These are phyloP conservation scores for Penicillium samsonianum DNA, from an alignment of 495 filamentous ascomycete species.

Conservation along the genomic window DNA sequence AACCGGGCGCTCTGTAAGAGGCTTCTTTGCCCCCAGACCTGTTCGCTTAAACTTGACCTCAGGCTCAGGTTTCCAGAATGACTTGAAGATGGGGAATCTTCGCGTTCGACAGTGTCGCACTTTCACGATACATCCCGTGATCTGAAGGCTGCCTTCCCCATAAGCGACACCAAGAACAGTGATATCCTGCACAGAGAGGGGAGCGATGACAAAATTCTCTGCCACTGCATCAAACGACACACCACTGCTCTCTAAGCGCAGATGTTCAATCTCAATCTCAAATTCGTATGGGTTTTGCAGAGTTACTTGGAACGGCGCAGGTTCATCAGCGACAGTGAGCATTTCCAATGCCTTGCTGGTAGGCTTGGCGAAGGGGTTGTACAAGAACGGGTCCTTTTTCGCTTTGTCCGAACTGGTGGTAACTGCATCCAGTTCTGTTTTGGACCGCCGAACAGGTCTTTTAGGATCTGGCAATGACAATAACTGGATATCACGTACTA, in stretches of 20 bases:
- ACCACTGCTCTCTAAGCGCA: conserved; percentile 73
- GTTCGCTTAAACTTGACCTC: conserved; percentile 74
- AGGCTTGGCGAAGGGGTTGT: conserved; percentile 82
- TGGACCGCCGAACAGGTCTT: conserved; percentile 70
- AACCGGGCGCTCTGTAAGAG: conserved; percentile 52
- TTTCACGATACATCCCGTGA: conserved; percentile 78
- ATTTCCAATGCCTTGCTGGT: conserved; percentile 60
- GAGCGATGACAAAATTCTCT: conserved; percentile 68
- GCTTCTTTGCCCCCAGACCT: conserved; percentile 62
- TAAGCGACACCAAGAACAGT: conserved; percentile 69
- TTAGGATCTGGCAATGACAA: conserved; percentile 51
- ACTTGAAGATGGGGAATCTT: conserved; percentile 78
- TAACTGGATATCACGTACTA: conserved; percentile 78
- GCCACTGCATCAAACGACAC: conserved; percentile 65
- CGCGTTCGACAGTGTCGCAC: conserved; percentile 78
- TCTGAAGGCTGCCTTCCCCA: conserved; percentile 63
- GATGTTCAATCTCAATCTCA: conserved; percentile 80
- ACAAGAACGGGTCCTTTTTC: conserved; percentile 84
- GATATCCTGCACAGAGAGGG: conserved; percentile 78
- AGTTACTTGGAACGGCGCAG: conserved; percentile 72
- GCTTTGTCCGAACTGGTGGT: conserved; percentile 49
- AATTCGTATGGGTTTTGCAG: conserved; percentile 95
- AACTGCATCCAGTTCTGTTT: conserved; percentile 66
- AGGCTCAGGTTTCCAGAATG: conserved; percentile 70
- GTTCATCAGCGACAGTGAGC: conserved; percentile 74